phyloP scores from a whole-genome alignment of 331 rosid genomes.

The Cucumis variabilis region DNA sequence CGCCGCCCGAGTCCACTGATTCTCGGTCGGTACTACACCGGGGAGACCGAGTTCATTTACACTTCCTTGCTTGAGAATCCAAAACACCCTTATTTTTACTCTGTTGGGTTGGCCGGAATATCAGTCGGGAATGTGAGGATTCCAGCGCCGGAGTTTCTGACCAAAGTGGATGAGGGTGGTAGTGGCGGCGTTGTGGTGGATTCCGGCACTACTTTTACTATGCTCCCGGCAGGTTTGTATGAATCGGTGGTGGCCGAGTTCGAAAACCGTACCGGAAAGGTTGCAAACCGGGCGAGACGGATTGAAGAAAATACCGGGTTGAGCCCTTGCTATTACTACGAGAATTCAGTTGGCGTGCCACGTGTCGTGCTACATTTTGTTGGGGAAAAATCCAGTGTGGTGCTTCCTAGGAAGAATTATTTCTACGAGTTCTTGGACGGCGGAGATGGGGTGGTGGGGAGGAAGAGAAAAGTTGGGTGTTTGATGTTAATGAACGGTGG shows the following conservation, averaged over 20 bases:
- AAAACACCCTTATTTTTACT: slow-evolving; percentile 84
- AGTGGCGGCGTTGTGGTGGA: slow-evolving; percentile 90
- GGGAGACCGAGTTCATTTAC: slow-evolving; percentile 51
- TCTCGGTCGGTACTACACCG: slow-evolving; percentile 55
- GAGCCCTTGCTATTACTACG: slow-evolving; percentile 70
- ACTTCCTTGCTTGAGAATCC: slow-evolving; percentile 82
- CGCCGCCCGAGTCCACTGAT: slow-evolving; percentile 87
- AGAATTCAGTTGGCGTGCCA: slow-evolving; percentile 52
- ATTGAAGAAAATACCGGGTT: slow-evolving; percentile 77
- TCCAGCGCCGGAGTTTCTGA: slow-evolving; percentile 66
- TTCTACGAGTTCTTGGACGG: slow-evolving; percentile 79
- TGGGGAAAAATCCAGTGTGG: slow-evolving; percentile 70
- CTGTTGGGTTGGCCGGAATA: slow-evolving; percentile 71
- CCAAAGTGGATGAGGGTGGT: slow-evolving; percentile 59
- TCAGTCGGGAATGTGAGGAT: slow-evolving; percentile 57
- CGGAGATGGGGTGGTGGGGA: slow-evolving; percentile 43
- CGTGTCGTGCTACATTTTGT: slow-evolving; percentile 63
- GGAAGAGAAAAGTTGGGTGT: slow-evolving; percentile 73
- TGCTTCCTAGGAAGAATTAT: slow-evolving; percentile 72
- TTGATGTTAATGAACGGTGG: slow-evolving; percentile 96
- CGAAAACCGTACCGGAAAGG: slow-evolving; percentile 62
- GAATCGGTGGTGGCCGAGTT: slow-evolving; percentile 72
- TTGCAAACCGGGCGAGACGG: slow-evolving; percentile 64
- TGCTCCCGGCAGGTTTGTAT: slow-evolving; percentile 77
- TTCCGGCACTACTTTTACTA: slow-evolving; percentile 92